Conservation (phyloP, 163 green algal species). For the Prototheca stagnorum region DNA sequence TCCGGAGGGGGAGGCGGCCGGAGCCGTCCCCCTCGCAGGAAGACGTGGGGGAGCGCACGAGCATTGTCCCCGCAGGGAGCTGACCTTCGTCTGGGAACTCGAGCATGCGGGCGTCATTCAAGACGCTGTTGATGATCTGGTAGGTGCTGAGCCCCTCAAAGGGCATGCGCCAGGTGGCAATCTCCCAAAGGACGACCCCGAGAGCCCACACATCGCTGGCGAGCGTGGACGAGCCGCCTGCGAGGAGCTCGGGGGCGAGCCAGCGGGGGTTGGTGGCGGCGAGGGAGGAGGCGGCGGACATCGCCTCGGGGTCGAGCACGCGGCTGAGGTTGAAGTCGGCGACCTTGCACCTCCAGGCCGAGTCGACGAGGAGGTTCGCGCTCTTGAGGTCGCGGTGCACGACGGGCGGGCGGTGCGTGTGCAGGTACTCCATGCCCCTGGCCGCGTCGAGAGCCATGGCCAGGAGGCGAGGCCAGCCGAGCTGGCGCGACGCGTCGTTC, state of each 20-base stretch:
- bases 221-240: conserved; percentile 4
- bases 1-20: no score
- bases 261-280: conserved; percentile 10
- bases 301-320: conserved; percentile 2
- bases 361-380: conserved; percentile 45
- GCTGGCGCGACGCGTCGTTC: conserved; percentile 1
- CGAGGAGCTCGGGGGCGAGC: conserved; percentile 15
- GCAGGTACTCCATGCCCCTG: conserved; percentile 52
- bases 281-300: neutral
- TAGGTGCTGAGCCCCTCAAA: conserved; percentile 22
- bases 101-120: neutral
- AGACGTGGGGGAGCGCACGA: no score
- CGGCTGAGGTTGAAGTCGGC: conserved; percentile 14
- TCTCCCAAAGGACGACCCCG: conserved; percentile 11
- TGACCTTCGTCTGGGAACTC: no score
- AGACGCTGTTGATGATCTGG: conserved; percentile 12
- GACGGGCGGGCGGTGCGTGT: conserved; percentile 31
- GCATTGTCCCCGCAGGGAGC: no score
- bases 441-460: conserved; percentile 37
- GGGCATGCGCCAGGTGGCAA: conserved; percentile 24
- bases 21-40: neutral
- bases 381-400: conserved; percentile 53
- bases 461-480: conserved; percentile 30
- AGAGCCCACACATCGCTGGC: conserved; percentile 6
- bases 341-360: conserved; percentile 14